phyloP scores from a whole-genome alignment of 805 yeast genomes.

The Metschnikowia similis region DNA sequence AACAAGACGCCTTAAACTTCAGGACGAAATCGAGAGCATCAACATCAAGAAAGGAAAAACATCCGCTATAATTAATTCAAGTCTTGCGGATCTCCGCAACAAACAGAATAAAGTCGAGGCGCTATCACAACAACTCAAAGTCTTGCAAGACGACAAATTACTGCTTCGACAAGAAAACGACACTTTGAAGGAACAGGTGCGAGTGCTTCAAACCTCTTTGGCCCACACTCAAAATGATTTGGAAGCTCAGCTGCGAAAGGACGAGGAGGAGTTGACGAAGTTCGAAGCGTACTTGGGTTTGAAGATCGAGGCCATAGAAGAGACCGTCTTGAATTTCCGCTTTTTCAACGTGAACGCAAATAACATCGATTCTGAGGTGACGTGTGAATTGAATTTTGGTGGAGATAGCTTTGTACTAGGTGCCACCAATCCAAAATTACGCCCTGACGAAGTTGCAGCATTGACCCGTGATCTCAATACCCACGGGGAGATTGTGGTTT shows the following conservation, averaged over 20 bases:
- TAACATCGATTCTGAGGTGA: constrained; percentile 38
- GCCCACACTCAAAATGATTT: constrained; percentile 31
- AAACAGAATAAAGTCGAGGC: constrained; percentile 29
- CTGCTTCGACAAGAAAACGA: constrained; percentile 1
- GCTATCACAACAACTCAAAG: background rate
- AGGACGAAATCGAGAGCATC: constrained; percentile 27
- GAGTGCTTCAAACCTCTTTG: constrained; percentile 29
- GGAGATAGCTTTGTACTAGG: constrained; percentile 21
- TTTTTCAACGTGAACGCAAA: constrained; percentile 47
- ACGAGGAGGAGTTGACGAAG: constrained; percentile 47
- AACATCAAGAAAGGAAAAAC: constrained; percentile 25
- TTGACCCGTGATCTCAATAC: constrained; percentile 10
- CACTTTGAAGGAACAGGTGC: constrained; percentile 29
- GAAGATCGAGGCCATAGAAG: constrained; percentile 46
- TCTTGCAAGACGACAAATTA: background rate
- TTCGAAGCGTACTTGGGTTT: constrained; percentile 56
- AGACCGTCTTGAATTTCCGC: constrained; percentile 44
- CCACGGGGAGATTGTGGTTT: constrained; percentile 14
- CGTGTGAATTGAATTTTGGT: constrained; percentile 44
- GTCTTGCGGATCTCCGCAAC: constrained; percentile 21
- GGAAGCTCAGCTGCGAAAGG: constrained; percentile 41
- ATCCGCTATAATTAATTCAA: constrained; percentile 23
- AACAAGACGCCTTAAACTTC: constrained; percentile 27
- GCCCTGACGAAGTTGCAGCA: constrained; percentile 6
- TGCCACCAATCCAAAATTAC: constrained; percentile 12